Evolutionary conservation across 2,329 filamentous ascomycete species (phyloP), one percentile per base, ranked within the genome.

Genomic region (Fusarium floridanum): DNA sequence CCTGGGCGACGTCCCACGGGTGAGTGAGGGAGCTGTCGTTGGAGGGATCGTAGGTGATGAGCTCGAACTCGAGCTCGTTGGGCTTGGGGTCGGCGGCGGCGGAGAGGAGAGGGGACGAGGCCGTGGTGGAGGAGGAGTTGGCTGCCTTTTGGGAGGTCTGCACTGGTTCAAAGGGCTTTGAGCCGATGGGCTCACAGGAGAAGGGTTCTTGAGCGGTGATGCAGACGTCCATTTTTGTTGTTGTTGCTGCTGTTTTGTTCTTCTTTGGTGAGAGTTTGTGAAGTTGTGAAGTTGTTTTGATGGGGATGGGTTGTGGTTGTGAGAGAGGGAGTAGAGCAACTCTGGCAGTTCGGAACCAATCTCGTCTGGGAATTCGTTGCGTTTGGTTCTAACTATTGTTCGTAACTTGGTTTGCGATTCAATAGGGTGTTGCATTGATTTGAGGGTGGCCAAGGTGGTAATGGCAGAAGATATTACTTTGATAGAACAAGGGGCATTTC

Each of bases 171-270:
- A 79, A 79, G 8, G 73, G 72, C 27, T 78, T 78, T 11, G 63
- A 29, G 20, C 67, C 70, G 37, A 57, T 68, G 12, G 75, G 75
- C 22, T 71, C 64, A 22, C 63, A 76, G 41, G 65, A 59, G 39
- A 79, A 79, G n/a, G 77, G 77, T 20, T 79, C 76, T 27, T 78
- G 50, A 7, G 77, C 77, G 9, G 77, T 79, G 64, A 79, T 79
- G 63, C 76, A 78, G 29, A 79, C 70, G 45, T 79, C 77, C 77
- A 79, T 79, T 34, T 5, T 43, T 27, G 8, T 22, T 11, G 27
- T 36, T 17, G 12, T 41, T n/a, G 27, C 32, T 17, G 12, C n/a
- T n/a, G 32, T 34, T 16, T 37, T 34, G 45, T 34, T 36, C 20
- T 36, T 22, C 16, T 59, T 27, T 59, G 20, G 16, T 36, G 32